A percentile compares a stretch with the other conserved stretches of the same genome.
phyloP scores from a whole-genome alignment of 2,329 filamentous ascomycete species.

The Ascochyta rabiei region DNA sequence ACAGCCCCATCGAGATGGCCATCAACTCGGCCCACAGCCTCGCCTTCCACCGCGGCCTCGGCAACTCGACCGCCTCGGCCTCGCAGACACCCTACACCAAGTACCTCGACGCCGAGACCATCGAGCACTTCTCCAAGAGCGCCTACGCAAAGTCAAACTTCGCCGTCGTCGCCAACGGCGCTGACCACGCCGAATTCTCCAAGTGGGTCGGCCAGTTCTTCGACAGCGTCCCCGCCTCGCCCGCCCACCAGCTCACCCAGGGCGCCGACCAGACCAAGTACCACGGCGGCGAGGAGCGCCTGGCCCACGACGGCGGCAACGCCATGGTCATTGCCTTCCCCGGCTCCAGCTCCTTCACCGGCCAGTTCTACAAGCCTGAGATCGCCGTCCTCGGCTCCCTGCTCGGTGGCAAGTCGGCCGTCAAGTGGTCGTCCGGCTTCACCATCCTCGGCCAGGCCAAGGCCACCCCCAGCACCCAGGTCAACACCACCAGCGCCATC shows the following conservation, averaged over 20 bases:
- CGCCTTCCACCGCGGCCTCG: constrained; percentile 93
- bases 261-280: constrained; percentile 77
- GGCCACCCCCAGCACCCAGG: constrained; percentile 67
- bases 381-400: constrained; percentile 84
- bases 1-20: constrained; percentile 70
- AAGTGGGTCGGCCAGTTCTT: constrained; percentile 97
- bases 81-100: constrained; percentile 74
- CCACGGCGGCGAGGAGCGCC: constrained; percentile 93
- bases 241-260: constrained; percentile 55
- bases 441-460: constrained; percentile 82
- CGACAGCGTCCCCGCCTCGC: constrained; percentile 65
- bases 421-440: constrained; percentile 97
- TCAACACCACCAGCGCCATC: constrained; percentile 76
- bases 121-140: constrained; percentile 75
- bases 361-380: constrained; percentile 83
- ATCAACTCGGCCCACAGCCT: constrained; percentile 83
- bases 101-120: constrained; percentile 77
- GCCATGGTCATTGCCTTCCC: constrained; percentile 90
- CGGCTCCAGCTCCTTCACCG: constrained; percentile 77
- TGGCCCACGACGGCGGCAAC: constrained; percentile 77
- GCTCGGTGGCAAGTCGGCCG: constrained; percentile 85
- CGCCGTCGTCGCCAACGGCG: constrained; percentile 87
- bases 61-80: constrained; percentile 75
- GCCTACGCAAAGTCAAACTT: constrained; percentile 92
- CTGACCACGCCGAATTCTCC: constrained; percentile 73